phyloP scores from a whole-genome alignment of 306 rosid species.

The Luffa acutangula region DNA sequence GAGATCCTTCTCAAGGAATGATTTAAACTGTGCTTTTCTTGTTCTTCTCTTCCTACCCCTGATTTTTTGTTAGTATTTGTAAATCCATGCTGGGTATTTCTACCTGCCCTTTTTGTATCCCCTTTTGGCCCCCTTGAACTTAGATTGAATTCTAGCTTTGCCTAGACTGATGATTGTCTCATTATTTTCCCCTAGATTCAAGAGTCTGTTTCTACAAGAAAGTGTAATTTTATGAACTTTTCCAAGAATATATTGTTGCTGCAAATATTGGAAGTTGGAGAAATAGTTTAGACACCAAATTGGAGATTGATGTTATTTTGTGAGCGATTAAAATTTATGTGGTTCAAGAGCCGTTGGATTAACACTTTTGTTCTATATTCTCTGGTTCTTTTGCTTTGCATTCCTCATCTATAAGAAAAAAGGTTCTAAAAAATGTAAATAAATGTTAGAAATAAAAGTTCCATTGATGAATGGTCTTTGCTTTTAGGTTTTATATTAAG shows the following conservation, averaged over 20 bases:
- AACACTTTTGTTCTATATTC: neutral
- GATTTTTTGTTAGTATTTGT: neutral
- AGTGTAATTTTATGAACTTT: neutral
- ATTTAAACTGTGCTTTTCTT: constrained; percentile 13
- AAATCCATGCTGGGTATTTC: constrained; percentile 6
- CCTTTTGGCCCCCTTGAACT: neutral
- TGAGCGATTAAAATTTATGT: neutral
- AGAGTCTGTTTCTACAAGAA: neutral
- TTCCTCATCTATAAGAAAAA: neutral
- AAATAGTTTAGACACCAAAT: neutral
- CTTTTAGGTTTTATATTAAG: neutral
- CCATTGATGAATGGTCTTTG: neutral
- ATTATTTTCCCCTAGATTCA: neutral
- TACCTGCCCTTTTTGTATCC: neutral
- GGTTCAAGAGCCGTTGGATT: neutral
- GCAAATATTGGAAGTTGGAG: neutral
- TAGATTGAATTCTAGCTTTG: neutral
- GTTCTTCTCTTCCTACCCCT: neutral
- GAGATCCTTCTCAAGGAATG: constrained; percentile 63
- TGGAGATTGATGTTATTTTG: neutral
- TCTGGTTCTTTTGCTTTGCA: neutral
- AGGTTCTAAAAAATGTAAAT: neutral
- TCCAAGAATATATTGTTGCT: neutral
- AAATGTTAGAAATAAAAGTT: no score
- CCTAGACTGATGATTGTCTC: neutral